Base-by-base conservation (phyloP, 495 filamentous ascomycete species). In the Hyaloscypha hepaticicola region DNA sequence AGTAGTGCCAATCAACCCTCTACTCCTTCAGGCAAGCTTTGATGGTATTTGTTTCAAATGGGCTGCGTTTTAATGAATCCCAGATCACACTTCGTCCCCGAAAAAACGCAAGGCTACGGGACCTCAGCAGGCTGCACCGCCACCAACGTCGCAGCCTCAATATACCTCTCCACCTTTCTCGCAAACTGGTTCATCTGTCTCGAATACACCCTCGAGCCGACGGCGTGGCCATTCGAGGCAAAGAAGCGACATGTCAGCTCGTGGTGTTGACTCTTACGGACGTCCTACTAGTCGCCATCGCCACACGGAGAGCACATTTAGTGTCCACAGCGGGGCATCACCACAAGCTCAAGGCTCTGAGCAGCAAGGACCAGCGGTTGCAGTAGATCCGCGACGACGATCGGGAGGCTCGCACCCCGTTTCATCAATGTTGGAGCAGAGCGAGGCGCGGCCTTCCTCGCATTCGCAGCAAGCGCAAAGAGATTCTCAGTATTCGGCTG, bases 61-160 rank as follows among this genome's bases (percentile, higher is more conserved):
- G 57, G 22, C 27, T 69, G 73, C 76, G 25, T 74, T 74, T 77
- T 72, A 78, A 77, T 76, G 79, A 80, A 25, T 53, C 75, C 74
- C 61, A 67, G 66, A 74, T 72, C 79, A 84, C 52, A 80, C 79
- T 62, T 77, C 76, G 59, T 90, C 88, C 38, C 88, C 89, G 21
- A 88, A 87, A 71, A 91, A 91, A 73, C 83, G 89, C 68, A 92
- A 92, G 77, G 86, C 86, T 51, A 82, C 83, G 69, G 86, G 86
- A 63, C 80, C 82, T 21, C 87, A 88, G 64, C 80, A 81, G 66
- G 67, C 84, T 24, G 78, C 78, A 27, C 86, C 85, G 60, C 80
- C 83, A 48, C 84, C 87, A 65, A 81, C 75, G 63, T 66, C 72
- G 31, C 77, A 81, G 58, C 75, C 80, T 24, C 82, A 80, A 55